phyloP scores from a whole-genome alignment of 1,284 basidiomycete genomes.

The Athelia psychrophila region DNA sequence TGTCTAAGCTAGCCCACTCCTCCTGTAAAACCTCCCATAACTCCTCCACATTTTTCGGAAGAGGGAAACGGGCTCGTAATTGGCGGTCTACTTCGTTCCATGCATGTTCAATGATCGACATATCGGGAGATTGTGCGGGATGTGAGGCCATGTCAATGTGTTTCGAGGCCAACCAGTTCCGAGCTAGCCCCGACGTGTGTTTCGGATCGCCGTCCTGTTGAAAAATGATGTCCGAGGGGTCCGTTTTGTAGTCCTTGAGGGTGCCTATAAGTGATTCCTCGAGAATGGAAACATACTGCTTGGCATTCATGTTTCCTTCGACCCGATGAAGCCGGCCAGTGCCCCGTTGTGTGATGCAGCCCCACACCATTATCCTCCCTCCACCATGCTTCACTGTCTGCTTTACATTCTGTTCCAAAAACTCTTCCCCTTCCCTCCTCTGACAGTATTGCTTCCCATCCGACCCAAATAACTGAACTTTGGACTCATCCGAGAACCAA shows the following conservation, averaged over 20 bases:
- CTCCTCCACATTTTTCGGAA: constrained; percentile 19
- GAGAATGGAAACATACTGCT: constrained; percentile 10
- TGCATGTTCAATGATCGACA: constrained; percentile 35
- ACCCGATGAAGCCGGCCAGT: constrained; percentile 8
- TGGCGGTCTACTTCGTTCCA: constrained; percentile 28
- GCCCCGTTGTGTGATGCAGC: constrained; percentile 13
- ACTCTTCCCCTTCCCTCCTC: constrained; percentile 14
- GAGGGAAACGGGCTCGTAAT: constrained; percentile 12
- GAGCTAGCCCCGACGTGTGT: constrained; percentile 24
- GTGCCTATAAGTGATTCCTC: constrained; percentile 2
- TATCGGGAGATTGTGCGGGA: constrained; percentile 33
- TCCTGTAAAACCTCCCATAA: constrained; percentile 22
- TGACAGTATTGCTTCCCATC: constrained; percentile 17
- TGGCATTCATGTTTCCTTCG: constrained; percentile 8
- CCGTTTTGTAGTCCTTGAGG: neutral
- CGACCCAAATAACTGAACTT: constrained; percentile 18
- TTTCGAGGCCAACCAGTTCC: constrained; percentile 29
- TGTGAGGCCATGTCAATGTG: constrained; percentile 26
- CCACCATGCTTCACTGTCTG: constrained; percentile 20
- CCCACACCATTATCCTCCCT: constrained; percentile 19
- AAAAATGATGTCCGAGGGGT: constrained; percentile 10
- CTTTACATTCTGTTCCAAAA: constrained; percentile 10
- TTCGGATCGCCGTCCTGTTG: constrained; percentile 36
- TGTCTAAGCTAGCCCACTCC: constrained; percentile 15
- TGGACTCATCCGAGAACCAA: constrained; percentile 19